Percentiles rank a stretch among this genome's conserved stretches.
phyloP scores from a whole-genome alignment of 768 basidiomycete species.

The Leccinum fibrillosum region DNA sequence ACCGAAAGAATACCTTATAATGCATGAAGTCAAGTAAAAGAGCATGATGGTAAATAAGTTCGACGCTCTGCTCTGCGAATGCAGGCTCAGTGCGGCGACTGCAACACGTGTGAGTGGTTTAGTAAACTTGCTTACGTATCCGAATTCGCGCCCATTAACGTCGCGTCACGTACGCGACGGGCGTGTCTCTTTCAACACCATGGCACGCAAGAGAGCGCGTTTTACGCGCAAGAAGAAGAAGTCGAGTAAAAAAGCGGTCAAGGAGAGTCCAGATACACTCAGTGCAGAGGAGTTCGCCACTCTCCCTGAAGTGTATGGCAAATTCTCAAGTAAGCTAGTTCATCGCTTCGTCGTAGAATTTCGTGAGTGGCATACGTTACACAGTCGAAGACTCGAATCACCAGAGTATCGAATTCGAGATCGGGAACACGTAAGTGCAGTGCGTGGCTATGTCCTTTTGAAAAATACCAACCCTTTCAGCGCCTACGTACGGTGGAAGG shows the following conservation, averaged over 20 bases:
- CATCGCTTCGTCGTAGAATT: neutral
- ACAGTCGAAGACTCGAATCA: constrained; percentile 17
- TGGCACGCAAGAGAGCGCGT: constrained; percentile 25
- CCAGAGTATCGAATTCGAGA: constrained; percentile 22
- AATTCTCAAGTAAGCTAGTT: constrained; percentile 19
- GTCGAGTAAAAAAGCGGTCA: neutral
- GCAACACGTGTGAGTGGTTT: constrained; percentile 12
- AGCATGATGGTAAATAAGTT: constrained; percentile 30
- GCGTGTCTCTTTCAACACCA: constrained; percentile 8
- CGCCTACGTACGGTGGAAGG: constrained; percentile 31
- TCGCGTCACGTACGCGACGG: constrained; percentile 25
- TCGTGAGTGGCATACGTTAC: neutral
- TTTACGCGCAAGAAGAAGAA: constrained; percentile 18
- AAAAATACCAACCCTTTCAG: constrained; percentile 14
- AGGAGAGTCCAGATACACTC: constrained; percentile 1
- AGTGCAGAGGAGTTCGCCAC: constrained; percentile 12
- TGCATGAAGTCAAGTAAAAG: constrained; percentile 39
- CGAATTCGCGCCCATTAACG: constrained; percentile 24
- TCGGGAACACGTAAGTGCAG: constrained; percentile 34
- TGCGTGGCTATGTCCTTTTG: neutral
- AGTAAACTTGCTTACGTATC: constrained; percentile 24
- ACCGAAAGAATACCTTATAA: constrained; percentile 34
- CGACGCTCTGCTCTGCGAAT: neutral
- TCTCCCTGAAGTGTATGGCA: constrained; percentile 2
- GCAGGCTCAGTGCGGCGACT: neutral